A percentile compares a stretch with the other conserved stretches of the same genome.
Conservation (phyloP, 2,329 filamentous ascomycete genomes). For the Trichoderma sp. region DNA sequence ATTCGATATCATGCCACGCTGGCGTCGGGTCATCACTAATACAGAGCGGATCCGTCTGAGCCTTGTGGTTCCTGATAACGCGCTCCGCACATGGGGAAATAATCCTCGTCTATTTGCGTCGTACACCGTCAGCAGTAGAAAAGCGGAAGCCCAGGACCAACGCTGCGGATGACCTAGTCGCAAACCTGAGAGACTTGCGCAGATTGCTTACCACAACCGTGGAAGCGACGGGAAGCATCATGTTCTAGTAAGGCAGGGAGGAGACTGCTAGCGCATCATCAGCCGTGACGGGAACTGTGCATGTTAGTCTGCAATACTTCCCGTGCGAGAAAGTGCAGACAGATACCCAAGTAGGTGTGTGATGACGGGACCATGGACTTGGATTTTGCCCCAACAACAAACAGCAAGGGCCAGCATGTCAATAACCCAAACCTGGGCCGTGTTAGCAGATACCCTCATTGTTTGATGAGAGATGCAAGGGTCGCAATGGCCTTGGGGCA, state of each 20-base stretch:
- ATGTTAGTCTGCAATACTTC: neutral
- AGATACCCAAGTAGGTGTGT: neutral
- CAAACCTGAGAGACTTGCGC: constrained; percentile 8
- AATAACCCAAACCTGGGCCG: neutral
- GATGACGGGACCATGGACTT: constrained; percentile 16
- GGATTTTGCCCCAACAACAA: neutral
- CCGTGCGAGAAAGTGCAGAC: neutral
- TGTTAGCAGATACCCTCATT: neutral
- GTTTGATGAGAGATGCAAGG: constrained; percentile 7
- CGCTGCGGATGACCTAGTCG: neutral
- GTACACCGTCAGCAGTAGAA: constrained; percentile 7
- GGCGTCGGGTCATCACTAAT: neutral
- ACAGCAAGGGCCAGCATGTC: neutral
- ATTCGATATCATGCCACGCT: neutral
- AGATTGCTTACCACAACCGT: constrained; percentile 19
- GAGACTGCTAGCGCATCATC: neutral
- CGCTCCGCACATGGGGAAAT: constrained; percentile 1
- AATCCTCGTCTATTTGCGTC: neutral
- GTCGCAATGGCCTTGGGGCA: constrained; percentile 1
- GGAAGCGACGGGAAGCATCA: constrained; percentile 15
- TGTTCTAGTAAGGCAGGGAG: neutral
- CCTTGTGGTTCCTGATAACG: constrained; percentile 5
- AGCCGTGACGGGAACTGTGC: neutral
- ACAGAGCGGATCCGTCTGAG: constrained; percentile 8
- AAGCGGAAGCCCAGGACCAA: neutral